A percentile compares a stretch with the other conserved stretches of the same genome.
phyloP scores from a whole-genome alignment of 495 filamentous ascomycete genomes.

The Daldinia loculata region DNA sequence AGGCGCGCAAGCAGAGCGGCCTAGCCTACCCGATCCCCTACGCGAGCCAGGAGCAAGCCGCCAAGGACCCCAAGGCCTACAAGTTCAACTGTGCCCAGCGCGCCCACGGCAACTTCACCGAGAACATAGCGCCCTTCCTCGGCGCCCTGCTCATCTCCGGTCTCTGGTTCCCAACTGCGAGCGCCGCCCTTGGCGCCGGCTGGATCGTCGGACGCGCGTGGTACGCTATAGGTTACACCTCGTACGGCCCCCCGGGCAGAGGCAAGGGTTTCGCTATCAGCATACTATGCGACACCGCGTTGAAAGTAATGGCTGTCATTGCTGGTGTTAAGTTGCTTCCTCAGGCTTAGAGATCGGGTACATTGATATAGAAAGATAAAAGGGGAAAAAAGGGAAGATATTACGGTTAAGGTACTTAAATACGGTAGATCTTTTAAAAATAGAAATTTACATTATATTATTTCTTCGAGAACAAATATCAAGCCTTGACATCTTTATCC shows the following conservation, averaged over 20 bases:
- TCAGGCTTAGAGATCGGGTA: conserved; percentile 28
- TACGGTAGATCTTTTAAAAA: neutral
- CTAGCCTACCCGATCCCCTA: conserved; percentile 72
- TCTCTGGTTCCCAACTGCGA: conserved; percentile 64
- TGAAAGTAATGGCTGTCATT: conserved; percentile 50
- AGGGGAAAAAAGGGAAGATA: neutral
- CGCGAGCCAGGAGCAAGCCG: conserved; percentile 64
- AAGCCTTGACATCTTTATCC: neutral
- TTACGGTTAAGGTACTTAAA: neutral
- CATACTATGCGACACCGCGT: conserved; percentile 32
- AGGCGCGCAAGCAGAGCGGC: conserved; percentile 62
- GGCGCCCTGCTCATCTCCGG: conserved; percentile 63
- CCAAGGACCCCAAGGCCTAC: conserved; percentile 61
- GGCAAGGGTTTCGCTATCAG: conserved; percentile 33
- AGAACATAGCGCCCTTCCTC: conserved; percentile 69
- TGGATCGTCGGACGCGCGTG: conserved; percentile 66
- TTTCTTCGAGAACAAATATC: neutral
- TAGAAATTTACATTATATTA: neutral
- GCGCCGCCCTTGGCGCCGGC: conserved; percentile 59
- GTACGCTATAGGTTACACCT: conserved; percentile 69
- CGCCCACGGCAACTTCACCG: conserved; percentile 75
- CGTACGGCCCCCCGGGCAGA: conserved; percentile 50
- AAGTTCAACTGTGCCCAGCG: conserved; percentile 70
- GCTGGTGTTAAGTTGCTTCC: conserved; percentile 44
- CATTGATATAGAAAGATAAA: neutral